A percentile compares a stretch with the other conserved stretches of the same genome.
Evolutionary conservation across 1,284 basidiomycete species (phyloP).

Genomic region (Cerioporus squamosus): DNA sequence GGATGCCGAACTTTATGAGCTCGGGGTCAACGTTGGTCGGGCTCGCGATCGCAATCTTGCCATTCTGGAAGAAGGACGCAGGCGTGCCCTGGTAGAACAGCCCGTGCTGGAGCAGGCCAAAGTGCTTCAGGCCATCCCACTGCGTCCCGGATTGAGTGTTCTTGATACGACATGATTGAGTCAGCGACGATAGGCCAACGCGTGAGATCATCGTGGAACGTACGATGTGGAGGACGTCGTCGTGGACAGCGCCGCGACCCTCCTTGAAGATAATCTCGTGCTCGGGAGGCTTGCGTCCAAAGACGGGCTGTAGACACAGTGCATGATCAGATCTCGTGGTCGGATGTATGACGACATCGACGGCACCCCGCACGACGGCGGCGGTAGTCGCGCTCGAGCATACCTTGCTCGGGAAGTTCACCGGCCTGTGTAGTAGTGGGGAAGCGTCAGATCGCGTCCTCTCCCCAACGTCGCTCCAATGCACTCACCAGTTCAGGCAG

Average conservation of each 20-base stretch:
- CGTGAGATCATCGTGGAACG: slow-evolving; percentile 24
- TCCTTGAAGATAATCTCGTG: slow-evolving; percentile 36
- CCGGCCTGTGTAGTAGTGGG: slow-evolving; percentile 47
- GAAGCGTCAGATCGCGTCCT: no score
- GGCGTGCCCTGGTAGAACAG: slow-evolving; percentile 71
- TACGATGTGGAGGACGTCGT: slow-evolving; percentile 70
- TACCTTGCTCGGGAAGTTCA: slow-evolving; percentile 70
- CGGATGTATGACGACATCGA: no score
- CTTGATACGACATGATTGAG: slow-evolving; percentile 35
- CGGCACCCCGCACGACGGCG: no score
- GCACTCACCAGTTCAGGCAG: slow-evolving; percentile 63
- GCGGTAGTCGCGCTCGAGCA: no score
- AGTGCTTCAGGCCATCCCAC: slow-evolving; percentile 75
- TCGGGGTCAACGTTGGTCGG: slow-evolving; percentile 54
- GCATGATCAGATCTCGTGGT: not conserved
- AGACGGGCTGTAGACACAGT: slow-evolving; percentile 51
- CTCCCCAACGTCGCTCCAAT: no score
- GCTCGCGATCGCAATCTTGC: slow-evolving; percentile 52
- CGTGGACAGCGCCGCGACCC: slow-evolving; percentile 44
- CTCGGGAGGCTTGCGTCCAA: slow-evolving; percentile 56
- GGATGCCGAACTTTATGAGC: slow-evolving; percentile 62
- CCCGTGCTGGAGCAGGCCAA: slow-evolving; percentile 55
- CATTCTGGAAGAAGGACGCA: slow-evolving; percentile 47
- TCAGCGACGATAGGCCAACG: no score
- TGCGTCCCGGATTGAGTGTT: slow-evolving; percentile 79